Percentiles rank a stretch among this genome's conserved stretches.
Conservation (phyloP, 805 yeast genomes). For the Candida caryicola region DNA sequence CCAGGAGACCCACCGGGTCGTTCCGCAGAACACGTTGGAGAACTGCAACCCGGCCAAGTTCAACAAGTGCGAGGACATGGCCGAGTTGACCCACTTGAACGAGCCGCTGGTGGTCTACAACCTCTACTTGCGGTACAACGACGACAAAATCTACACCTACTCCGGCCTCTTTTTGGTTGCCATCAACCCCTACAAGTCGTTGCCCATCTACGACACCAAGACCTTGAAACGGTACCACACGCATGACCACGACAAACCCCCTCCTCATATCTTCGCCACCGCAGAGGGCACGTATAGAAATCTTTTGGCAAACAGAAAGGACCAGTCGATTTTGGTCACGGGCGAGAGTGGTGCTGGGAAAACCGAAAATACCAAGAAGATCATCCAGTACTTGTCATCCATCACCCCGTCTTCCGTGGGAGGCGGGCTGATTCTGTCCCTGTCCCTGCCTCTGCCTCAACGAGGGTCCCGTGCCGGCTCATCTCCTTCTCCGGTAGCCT, state of each 20-base stretch:
- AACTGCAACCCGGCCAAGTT: constrained; percentile 86
- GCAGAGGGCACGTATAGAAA: constrained; percentile 84
- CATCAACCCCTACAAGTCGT: constrained; percentile 79
- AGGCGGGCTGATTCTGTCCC: constrained; percentile 3
- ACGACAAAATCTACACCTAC: constrained; percentile 84
- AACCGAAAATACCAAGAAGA: constrained; percentile 94
- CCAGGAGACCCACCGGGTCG: constrained; percentile 40
- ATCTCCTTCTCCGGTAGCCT: constrained; percentile 2
- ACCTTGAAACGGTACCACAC: constrained; percentile 54
- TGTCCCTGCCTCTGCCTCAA: constrained; percentile 7
- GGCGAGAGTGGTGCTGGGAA: constrained; percentile 99
- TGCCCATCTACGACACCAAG: constrained; percentile 67
- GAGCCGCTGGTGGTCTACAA: constrained; percentile 95
- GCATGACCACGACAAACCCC: constrained; percentile 33
- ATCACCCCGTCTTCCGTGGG: constrained; percentile 44
- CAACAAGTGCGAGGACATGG: constrained; percentile 91
- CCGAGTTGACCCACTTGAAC: constrained; percentile 87
- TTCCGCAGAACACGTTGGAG: constrained; percentile 45
- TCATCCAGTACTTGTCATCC: constrained; percentile 85
- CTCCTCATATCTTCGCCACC: constrained; percentile 90
- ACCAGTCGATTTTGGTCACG: constrained; percentile 93
- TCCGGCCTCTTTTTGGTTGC: constrained; percentile 96
- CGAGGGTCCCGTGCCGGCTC: not conserved
- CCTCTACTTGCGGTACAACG: constrained; percentile 68
- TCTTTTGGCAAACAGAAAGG: constrained; percentile 61